A percentile compares a stretch with the other conserved stretches of the same genome.
phyloP scores from a whole-genome alignment of 768 basidiomycete genomes.

The Glaciozyma antarctica region DNA sequence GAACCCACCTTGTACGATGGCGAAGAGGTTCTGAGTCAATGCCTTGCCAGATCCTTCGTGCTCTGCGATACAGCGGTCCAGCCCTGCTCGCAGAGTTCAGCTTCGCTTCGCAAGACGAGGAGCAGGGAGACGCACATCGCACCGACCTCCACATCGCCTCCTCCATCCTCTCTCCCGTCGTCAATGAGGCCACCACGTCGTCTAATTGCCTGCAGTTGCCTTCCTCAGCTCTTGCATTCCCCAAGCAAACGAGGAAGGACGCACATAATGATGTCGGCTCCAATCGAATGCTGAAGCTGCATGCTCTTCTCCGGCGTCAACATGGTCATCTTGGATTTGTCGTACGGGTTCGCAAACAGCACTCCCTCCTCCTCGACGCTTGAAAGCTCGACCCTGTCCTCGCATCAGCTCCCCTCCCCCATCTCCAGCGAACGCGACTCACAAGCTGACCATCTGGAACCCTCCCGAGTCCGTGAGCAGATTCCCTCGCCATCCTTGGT shows the following conservation, averaged over 20 bases:
- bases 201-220: constrained; percentile 21
- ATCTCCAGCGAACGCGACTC: constrained; percentile 50
- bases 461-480: constrained; percentile 65
- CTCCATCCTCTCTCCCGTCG: constrained; percentile 65
- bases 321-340: constrained; percentile 13
- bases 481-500: constrained; percentile 80
- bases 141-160: constrained; percentile 84
- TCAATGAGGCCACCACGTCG: constrained; percentile 62
- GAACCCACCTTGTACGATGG: constrained; percentile 66
- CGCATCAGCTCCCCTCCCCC: constrained; percentile 52
- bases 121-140: constrained; percentile 43
- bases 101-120: neutral
- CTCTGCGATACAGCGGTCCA: constrained; percentile 72
- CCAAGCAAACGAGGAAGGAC: constrained; percentile 37
- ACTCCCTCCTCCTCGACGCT: constrained; percentile 83
- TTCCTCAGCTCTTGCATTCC: neutral
- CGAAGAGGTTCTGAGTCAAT: constrained; percentile 70
- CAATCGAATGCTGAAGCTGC: constrained; percentile 78
- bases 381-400: constrained; percentile 21
- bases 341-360: constrained; percentile 46
- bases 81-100: constrained; percentile 42
- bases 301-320: constrained; percentile 80
- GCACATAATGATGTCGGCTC: constrained; percentile 91
- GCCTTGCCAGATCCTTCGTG: constrained; percentile 61
- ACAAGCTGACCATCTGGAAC: constrained; percentile 59